A percentile compares a stretch with the other conserved stretches of the same genome.
Evolutionary conservation across 345 rosid genomes (phyloP).

Genomic region (Arabis alpina): DNA sequence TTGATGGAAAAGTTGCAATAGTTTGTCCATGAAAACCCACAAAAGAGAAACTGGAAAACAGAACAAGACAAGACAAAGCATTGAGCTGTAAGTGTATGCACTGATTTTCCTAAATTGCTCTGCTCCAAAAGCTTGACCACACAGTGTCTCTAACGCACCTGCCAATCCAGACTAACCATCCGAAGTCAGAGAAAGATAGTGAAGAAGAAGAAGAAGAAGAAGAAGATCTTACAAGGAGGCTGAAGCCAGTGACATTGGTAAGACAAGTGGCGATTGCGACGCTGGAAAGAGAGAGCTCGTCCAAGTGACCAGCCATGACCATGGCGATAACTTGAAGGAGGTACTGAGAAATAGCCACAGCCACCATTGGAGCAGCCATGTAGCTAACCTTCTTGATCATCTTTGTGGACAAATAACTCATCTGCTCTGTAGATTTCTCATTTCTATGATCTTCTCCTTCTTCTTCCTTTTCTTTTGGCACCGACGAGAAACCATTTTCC

Average conservation of each 20-base stretch:
- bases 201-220: not conserved
- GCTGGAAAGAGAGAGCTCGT: constrained; percentile 38
- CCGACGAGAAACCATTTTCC: too few relatives aligned
- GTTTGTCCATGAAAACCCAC: constrained; percentile 55
- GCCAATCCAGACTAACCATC: constrained; percentile 48
- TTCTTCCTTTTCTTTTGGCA: not conserved
- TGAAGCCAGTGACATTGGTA: constrained; percentile 45
- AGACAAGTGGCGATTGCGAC: constrained; percentile 41
- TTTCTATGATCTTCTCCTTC: constrained; percentile 1
- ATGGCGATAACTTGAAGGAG: constrained; percentile 44
- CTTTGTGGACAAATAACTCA: constrained; percentile 14
- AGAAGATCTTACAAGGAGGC: constrained; percentile 33
- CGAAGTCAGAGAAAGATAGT: not conserved
- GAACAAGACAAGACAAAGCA: constrained; percentile 39
- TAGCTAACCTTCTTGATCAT: constrained; percentile 42
- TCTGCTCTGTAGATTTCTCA: constrained; percentile 13
- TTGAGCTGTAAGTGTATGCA: constrained; percentile 49
- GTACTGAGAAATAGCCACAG: constrained; percentile 36
- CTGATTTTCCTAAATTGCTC: constrained; percentile 51
- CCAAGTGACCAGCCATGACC: constrained; percentile 44
- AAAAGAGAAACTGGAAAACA: constrained; percentile 50
- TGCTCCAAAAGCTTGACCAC: constrained; percentile 77
- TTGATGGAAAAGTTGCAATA: constrained; percentile 45
- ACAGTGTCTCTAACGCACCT: constrained; percentile 65
- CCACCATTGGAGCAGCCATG: constrained; percentile 48